Base-by-base conservation (phyloP, 2,329 filamentous ascomycete species). In the Fusarium heterosporum region DNA sequence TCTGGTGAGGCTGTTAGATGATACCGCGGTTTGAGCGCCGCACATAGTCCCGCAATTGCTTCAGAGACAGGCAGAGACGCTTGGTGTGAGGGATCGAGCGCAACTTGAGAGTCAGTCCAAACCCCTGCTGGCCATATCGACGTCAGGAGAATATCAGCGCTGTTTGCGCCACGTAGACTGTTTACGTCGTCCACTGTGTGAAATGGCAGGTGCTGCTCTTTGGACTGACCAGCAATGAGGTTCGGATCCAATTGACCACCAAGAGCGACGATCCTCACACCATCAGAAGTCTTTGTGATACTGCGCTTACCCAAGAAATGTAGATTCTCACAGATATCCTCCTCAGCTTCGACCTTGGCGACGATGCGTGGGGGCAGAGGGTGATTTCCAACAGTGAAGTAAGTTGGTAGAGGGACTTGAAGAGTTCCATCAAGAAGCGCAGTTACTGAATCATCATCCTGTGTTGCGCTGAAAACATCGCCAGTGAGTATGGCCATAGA, bases 261-360 rank as follows among this genome's bases (percentile, higher is more conserved):
- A 0, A 99, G 83, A 1, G 92, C 84, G n/a, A 95, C 92, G 64
- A 99, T 93, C 49, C 91, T 89, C 43, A 98, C 83, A 2, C 94
- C 95, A 68, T 97, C 94, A 0, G 92, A 90, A 0, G 95, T 98
- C 77, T 96, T 98, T 51, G 93, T 90, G 14, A 90, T 89, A 63
- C 92, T 93, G 72, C 93, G 90, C 78, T 96, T 96, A 57, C 92
- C 94, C 1, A 99, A 86, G 73, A 91, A 97, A 78, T 93, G 92
- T 12, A 99, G 86, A 75, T 99, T 98, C n/a, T 90, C 85, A 76
- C 93, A 97, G 17, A 99, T 85, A 70, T 90, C 87, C 73, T 89
- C 90, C 64, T 91, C 87, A 32, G 86, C 85, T 74, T 93, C 86
- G 51, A 98, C 85, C 75, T 89, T 93, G 73, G 91, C 87, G 19